Base-by-base conservation (phyloP, 2,329 filamentous ascomycete genomes). In the Colletotrichum aenigma region DNA sequence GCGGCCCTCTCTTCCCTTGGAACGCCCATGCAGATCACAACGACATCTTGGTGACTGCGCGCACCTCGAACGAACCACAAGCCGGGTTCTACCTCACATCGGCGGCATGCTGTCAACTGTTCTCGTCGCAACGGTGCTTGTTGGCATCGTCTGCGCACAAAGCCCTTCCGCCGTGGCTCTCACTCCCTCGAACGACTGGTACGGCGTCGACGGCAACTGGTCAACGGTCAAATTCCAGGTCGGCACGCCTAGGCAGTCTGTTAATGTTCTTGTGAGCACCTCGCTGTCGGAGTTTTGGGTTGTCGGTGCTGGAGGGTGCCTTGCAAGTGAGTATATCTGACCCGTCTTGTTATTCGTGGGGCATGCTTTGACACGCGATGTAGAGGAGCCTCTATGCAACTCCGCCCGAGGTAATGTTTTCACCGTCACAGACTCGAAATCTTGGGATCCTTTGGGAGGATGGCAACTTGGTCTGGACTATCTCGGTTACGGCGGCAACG, bases 241-340 rank as follows among this genome's bases (percentile, higher is more conserved):
- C 24, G 92, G 92, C 66, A 86, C 84, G 9, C 79, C 81, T 16
- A 71, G 78, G 3, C 81, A 82, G 74, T 83, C 85, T 12, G 80
- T 87, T 75, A 82, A 86, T 78, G 82, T 88, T 36, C 80, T 88
- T 15, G 88, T 93, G 67, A 95, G 93, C 80, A 95, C 93, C 7
- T 89, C 90, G 15, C 88, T 93, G 56, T 94, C 94, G 43, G 93
- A 95, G 82, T 92, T 93, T 58, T 95, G 93, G 93, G 89, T 91
- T 4, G 86, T 95, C 52, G 88, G 92, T 68, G 85, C 88, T 2
- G 86, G 88, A 74, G 92, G 91, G 71, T 94, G 92, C 78, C 77
- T 82, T 77, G 79, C 83, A 56, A 86, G 89, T 89, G 87, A 79
- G 87, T 85, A 32, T 13, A 30, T n/a, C 43, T 21, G 43, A 52